Conservation (phyloP, 306 rosid genomes). For the Dalbergia cultrata region DNA sequence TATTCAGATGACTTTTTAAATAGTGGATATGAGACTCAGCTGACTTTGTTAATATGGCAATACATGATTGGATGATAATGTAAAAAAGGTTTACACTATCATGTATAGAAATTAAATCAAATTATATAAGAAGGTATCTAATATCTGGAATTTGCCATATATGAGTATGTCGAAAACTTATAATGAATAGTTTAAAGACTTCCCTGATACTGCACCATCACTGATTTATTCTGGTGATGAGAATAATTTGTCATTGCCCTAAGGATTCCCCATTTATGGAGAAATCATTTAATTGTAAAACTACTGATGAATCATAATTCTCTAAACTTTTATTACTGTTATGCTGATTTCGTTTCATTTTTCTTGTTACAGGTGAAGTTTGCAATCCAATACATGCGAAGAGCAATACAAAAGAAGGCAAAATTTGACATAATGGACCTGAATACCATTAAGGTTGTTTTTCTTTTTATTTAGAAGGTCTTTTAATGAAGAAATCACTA, state of each 20-base stretch:
- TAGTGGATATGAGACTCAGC: no score
- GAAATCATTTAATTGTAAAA: conserved; percentile 6
- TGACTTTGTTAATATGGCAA: no score
- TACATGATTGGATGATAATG: no score
- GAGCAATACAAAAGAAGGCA: conserved; percentile 95
- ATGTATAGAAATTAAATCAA: not conserved
- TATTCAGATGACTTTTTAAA: no score
- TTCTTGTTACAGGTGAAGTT: conserved; percentile 79
- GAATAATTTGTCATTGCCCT: not conserved
- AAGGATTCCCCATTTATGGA: conserved; percentile 18
- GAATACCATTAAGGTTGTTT: conserved; percentile 83
- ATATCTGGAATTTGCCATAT: conserved; percentile 6
- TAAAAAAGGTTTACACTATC: no score
- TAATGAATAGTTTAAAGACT: not conserved
- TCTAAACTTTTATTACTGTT: not conserved
- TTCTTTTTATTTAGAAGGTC: conserved; percentile 47
- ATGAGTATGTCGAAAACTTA: no score
- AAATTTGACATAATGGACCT: conserved; percentile 87
- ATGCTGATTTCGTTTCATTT: conserved; percentile 36
- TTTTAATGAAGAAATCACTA: conserved; percentile 23
- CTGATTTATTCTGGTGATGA: conserved; percentile 22
- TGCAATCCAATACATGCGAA: conserved; percentile 97
- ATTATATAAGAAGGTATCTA: conserved; percentile 7
- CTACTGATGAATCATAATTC: conserved; percentile 32
- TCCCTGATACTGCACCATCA: conserved; percentile 8